Conservation (phyloP, 2,329 filamentous ascomycete species). For the Sporothrix globosa region DNA sequence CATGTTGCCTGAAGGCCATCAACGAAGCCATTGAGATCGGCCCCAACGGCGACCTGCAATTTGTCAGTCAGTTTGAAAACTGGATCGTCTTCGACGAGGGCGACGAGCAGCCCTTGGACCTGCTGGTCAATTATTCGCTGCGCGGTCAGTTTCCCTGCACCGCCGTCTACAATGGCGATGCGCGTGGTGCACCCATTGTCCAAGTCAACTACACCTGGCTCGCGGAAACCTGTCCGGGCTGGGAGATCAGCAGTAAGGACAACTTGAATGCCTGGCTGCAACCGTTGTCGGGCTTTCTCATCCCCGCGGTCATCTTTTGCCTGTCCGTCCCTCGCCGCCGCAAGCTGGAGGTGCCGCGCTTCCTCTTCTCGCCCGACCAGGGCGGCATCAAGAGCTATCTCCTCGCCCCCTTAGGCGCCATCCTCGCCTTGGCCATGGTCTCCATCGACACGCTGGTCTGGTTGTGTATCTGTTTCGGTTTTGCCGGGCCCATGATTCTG, state of each 20-base stretch:
- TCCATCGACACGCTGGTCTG: constrained; percentile 40
- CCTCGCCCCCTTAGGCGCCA: constrained; percentile 31
- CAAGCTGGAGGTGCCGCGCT: constrained; percentile 36
- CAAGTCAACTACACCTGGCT: constrained; percentile 36
- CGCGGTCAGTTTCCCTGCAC: constrained; percentile 39
- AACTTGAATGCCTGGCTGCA: constrained; percentile 39
- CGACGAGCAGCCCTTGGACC: constrained; percentile 26
- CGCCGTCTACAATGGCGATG: constrained; percentile 36
- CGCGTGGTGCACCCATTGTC: constrained; percentile 36
- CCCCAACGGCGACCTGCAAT: constrained; percentile 30
- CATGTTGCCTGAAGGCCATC: constrained; percentile 40
- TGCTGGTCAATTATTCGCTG: constrained; percentile 28
- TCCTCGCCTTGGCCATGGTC: constrained; percentile 36
- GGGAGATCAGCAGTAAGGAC: constrained; percentile 36
- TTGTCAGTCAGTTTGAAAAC: not conserved
- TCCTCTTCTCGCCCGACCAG: constrained; percentile 36
- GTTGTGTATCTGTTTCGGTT: constrained; percentile 40
- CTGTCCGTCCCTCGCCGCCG: constrained; percentile 40
- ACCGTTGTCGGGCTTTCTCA: constrained; percentile 39
- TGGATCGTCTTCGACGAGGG: constrained; percentile 32
- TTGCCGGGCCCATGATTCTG: constrained; percentile 42
- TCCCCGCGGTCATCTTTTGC: constrained; percentile 41
- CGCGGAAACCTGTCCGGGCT: constrained; percentile 38
- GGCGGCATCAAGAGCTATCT: constrained; percentile 34
- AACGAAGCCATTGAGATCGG: constrained; percentile 35